Evolutionary conservation across 2,329 filamentous ascomycete genomes (phyloP), one percentile per base, ranked within the genome.

Genomic region (Pseudodiploospora longispora): DNA sequence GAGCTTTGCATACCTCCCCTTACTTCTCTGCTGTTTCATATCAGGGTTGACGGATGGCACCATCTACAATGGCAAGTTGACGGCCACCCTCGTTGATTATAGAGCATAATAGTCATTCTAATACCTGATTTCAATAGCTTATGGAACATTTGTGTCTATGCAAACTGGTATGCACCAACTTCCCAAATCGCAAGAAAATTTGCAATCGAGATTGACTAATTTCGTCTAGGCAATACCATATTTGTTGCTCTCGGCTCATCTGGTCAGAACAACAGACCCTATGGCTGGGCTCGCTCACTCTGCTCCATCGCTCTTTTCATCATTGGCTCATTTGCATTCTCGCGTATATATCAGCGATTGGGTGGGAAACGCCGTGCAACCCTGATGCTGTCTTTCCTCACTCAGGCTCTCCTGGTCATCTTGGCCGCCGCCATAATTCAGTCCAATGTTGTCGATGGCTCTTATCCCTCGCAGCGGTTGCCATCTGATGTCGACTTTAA

Each of bases 241-340:
- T 80, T 82, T 61, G 67, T 82, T 34, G 77, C 74, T 12, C 72
- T 82, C 27, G 77, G 76, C 44, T 72, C 75, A 9, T 60, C 62
- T 30, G 74, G 78, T 38, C 76, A 74, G 3, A 57, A 65, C 19
- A 64, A 64, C 46, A 63, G 75, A 46, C 73, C 74, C 4, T 66
- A 66, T 43, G 75, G 71, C 43, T 78, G 71, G 74, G 61, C 73
- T 31, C 52, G 57, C 12, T 55, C 73, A 3, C 63, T 75, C 19
- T 62, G 69, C 48, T 80, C 77, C 42, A 74, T 79, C 50, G 59
- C 55, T 45, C 66, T 68, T 50, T 80, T 80, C 61, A 65, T 76
- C 48, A 44, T 70, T 30, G 78, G 77, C 32, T 77, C 73, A 43
- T 69, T 74, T 52, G 54, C 59, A 57, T 68, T 75, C 55, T 64